Evolutionary conservation across 1,284 basidiomycete genomes (phyloP).

Genomic region (Clitocybe nebularis): DNA sequence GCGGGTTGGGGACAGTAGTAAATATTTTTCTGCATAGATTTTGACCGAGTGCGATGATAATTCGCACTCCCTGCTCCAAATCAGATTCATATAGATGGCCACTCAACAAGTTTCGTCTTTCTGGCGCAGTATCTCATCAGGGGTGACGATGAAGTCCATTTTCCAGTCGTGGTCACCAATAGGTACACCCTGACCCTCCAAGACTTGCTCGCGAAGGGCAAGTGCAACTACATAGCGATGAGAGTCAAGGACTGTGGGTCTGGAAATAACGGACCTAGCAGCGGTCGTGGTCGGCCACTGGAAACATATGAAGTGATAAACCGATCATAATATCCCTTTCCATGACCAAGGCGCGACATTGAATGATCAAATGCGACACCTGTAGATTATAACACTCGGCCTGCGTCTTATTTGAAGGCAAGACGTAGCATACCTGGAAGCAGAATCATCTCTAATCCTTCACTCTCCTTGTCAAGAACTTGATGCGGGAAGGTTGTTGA

Average conservation of each 20-base stretch:
- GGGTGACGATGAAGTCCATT: slow-evolving; percentile 61
- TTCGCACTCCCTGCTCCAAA: no score
- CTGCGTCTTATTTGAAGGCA: no score
- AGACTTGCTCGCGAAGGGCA: slow-evolving; percentile 61
- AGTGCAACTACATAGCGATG: slow-evolving; percentile 48
- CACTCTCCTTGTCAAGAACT: slow-evolving; percentile 43
- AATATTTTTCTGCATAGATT: no score
- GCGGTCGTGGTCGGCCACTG: slow-evolving; percentile 37
- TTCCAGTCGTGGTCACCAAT: slow-evolving; percentile 61
- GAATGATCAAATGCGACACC: slow-evolving; percentile 74
- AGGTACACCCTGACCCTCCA: slow-evolving; percentile 53
- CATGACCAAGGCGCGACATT: slow-evolving; percentile 71
- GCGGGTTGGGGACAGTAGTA: no score
- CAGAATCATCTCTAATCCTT: slow-evolving; percentile 60
- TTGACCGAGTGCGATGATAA: no score
- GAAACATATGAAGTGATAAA: slow-evolving; percentile 57
- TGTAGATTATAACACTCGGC: no score
- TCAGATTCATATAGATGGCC: not conserved
- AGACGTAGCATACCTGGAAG: slow-evolving; percentile 61
- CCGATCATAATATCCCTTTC: slow-evolving; percentile 77
- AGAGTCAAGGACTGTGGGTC: not conserved
- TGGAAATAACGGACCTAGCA: slow-evolving; percentile 42
- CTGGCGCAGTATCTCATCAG: slow-evolving; percentile 34
- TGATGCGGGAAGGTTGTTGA: slow-evolving; percentile 1
- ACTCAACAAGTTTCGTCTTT: not conserved